phyloP scores from a whole-genome alignment of 1,139 yeast genomes.

The Casaregolazyma lundiana region DNA sequence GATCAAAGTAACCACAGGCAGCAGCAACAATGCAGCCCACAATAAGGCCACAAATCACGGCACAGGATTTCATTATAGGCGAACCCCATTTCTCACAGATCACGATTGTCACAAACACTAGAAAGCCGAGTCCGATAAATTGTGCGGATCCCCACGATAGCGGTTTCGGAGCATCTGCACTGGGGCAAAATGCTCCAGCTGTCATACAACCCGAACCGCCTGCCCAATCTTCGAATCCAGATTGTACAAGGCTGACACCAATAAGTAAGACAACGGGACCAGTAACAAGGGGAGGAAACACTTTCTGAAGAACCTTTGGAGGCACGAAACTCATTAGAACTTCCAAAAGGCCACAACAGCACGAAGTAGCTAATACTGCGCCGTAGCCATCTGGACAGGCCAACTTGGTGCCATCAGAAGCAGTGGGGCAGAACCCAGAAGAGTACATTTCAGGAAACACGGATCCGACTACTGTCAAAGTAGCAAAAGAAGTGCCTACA shows the following conservation, averaged over 20 bases:
- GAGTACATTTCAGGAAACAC: constrained; percentile 77
- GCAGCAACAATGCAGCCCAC: constrained; percentile 91
- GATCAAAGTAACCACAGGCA: constrained; percentile 76
- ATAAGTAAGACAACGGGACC: constrained; percentile 87
- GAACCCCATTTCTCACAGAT: constrained; percentile 82
- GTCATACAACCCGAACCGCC: constrained; percentile 66
- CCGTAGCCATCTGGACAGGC: constrained; percentile 92
- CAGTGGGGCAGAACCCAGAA: constrained; percentile 62
- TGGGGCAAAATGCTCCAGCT: constrained; percentile 49
- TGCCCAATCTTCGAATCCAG: constrained; percentile 79
- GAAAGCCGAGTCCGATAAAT: constrained; percentile 80
- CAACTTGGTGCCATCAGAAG: constrained; percentile 54
- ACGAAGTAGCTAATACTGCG: constrained; percentile 74
- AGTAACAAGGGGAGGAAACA: constrained; percentile 86
- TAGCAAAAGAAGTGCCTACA: constrained; percentile 86
- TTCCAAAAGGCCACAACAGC: constrained; percentile 70
- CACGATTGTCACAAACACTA: constrained; percentile 69
- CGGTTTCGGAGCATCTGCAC: constrained; percentile 46
- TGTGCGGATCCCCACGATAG: constrained; percentile 81
- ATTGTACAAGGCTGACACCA: constrained; percentile 60
- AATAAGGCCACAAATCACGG: constrained; percentile 76
- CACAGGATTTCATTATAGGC: constrained; percentile 92
- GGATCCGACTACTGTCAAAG: constrained; percentile 70
- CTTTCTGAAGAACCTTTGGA: constrained; percentile 57
- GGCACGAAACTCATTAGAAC: constrained; percentile 71